Conservation (phyloP, 345 rosid genomes). For the Acer campestre region DNA sequence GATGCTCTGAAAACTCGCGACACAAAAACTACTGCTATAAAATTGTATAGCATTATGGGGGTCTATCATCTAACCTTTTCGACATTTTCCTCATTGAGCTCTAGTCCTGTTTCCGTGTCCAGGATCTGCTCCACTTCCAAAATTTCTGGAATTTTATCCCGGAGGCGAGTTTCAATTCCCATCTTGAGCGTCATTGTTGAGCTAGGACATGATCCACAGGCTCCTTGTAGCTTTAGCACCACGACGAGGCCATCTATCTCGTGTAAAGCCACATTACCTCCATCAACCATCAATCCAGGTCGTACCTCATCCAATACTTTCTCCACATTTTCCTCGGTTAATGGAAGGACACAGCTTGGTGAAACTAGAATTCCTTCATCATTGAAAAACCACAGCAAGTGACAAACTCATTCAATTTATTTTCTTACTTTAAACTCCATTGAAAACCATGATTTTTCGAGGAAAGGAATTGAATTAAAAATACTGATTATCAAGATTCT, state of each 20-base stretch:
- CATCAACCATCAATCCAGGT: constrained; percentile 92
- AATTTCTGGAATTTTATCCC: constrained; percentile 91
- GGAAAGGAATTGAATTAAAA: not conserved
- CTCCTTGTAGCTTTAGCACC: constrained; percentile 86
- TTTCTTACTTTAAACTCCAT: no score
- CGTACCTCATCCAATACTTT: constrained; percentile 80
- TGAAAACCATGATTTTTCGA: not conserved
- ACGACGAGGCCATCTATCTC: constrained; percentile 98
- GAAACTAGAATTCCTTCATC: constrained; percentile 48
- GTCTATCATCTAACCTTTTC: constrained; percentile 56
- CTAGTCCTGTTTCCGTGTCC: constrained; percentile 82
- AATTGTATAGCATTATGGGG: not conserved
- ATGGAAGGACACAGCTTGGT: constrained; percentile 69
- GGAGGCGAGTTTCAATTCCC: constrained; percentile 89
- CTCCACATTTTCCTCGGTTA: constrained; percentile 95
- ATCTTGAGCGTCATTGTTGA: constrained; percentile 91
- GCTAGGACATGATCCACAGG: constrained; percentile 98
- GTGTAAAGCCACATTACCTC: constrained; percentile 91
- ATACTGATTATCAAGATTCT: no score
- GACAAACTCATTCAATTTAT: not conserved
- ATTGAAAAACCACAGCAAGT: constrained; percentile 15
- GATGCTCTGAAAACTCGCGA: not conserved
- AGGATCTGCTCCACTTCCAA: constrained; percentile 84
- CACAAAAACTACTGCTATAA: not conserved
- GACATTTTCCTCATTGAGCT: constrained; percentile 69